These are phyloP conservation scores for Xerocomellus chrysenteron DNA, from an alignment of 768 basidiomycete genomes.

Conservation along the genomic window DNA sequence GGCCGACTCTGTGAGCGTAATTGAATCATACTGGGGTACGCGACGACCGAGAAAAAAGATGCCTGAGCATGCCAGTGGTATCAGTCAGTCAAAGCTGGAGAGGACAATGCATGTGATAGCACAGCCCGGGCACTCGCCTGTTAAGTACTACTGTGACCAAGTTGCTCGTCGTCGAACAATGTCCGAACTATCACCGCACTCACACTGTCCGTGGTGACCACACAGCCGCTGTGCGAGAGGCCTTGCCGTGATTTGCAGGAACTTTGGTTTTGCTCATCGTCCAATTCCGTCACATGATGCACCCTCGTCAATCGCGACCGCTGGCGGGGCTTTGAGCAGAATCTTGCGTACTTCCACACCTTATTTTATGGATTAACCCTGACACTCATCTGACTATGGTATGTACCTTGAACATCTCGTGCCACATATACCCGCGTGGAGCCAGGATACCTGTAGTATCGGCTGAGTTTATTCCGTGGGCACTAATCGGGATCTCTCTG, in stretches of 20 bases:
- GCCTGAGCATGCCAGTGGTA: conserved; percentile 5
- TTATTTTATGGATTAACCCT: background rate
- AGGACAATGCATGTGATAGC: no score
- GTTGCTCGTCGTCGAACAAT: no score
- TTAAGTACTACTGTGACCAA: no score
- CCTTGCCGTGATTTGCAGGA: no score
- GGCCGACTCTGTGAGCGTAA: background rate
- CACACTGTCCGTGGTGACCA: no score
- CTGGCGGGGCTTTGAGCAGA: no score
- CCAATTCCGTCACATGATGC: no score
- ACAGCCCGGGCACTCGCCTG: no score
- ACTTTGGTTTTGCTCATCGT: no score
- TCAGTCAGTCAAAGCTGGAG: background rate
- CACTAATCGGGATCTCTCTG: background rate
- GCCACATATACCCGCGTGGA: background rate
- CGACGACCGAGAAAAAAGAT: background rate
- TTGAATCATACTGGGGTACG: background rate
- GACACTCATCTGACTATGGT: background rate
- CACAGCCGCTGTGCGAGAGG: no score
- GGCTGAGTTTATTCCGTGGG: background rate
- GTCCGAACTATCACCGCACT: no score
- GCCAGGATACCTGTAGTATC: background rate
- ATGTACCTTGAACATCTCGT: background rate
- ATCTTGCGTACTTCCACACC: background rate
- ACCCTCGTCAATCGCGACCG: no score